Evolutionary conservation across 306 rosid genomes (phyloP).

Genomic region (Acacia crassicarpa): DNA sequence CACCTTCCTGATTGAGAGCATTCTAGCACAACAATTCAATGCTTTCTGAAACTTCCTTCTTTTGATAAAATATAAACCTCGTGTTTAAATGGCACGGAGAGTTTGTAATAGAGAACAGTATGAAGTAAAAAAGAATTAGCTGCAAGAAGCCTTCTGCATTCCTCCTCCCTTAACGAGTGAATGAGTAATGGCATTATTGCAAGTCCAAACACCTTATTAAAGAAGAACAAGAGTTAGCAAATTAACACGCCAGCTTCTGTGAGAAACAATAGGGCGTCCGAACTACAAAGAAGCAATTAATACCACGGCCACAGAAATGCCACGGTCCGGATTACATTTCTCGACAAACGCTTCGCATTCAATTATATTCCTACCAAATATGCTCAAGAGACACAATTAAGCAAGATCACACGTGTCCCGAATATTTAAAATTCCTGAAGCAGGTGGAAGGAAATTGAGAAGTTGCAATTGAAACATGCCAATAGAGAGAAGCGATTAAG

Average conservation of each 20-base stretch:
- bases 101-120: not conserved
- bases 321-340: not conserved
- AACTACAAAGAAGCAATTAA: conserved; percentile 13
- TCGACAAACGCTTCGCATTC: not conserved
- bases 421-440: not conserved
- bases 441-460: not conserved
- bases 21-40: not conserved
- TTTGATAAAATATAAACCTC: not conserved
- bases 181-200: not conserved
- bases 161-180: not conserved
- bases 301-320: not conserved
- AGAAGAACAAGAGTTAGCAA: conserved; percentile 1
- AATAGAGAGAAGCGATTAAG: conserved; percentile 16
- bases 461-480: conserved; percentile 24
- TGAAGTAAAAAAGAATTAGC: not conserved
- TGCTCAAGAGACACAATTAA: conserved; percentile 20
- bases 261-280: not conserved
- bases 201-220: not conserved
- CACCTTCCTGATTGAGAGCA: not conserved
- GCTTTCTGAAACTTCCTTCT: not conserved
- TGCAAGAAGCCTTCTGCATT: not conserved
- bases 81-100: not conserved
- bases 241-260: not conserved
- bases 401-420: conserved; percentile 11
- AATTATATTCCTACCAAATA: conserved; percentile 22